A percentile compares a stretch with the other conserved stretches of the same genome.
phyloP scores from a whole-genome alignment of 345 rosid species.

The Gossypium longicalyx region DNA sequence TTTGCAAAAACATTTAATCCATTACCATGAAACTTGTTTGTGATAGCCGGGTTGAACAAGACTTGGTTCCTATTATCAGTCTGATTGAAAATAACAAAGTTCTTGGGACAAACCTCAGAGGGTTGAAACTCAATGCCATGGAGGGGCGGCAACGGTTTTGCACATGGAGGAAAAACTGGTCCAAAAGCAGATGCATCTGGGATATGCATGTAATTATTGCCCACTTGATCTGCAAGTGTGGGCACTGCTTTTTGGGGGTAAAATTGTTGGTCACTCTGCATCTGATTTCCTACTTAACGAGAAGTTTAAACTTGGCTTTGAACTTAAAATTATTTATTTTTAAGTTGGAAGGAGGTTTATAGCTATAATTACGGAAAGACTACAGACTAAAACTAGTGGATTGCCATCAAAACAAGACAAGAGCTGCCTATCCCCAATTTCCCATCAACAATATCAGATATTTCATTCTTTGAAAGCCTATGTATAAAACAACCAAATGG shows the following conservation, averaged over 20 bases:
- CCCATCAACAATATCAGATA: conserved; percentile 27
- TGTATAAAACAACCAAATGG: conserved; percentile 37
- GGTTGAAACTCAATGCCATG: conserved; percentile 70
- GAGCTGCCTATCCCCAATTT: conserved; percentile 30
- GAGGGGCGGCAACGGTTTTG: conserved; percentile 37
- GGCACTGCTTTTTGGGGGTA: conserved; percentile 28
- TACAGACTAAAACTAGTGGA: conserved; percentile 30
- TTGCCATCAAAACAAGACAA: conserved; percentile 32
- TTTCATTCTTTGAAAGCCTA: conserved; percentile 27
- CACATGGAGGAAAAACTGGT: conserved; percentile 49
- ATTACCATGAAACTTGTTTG: conserved; percentile 47
- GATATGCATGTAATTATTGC: conserved; percentile 33
- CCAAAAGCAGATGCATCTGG: conserved; percentile 47
- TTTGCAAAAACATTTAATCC: conserved; percentile 37
- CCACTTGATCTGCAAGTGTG: conserved; percentile 43
- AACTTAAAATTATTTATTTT: conserved; percentile 25
- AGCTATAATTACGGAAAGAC: conserved; percentile 18
- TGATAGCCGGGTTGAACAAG: conserved; percentile 70
- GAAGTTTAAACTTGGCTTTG: conserved; percentile 18
- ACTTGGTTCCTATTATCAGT: conserved; percentile 59
- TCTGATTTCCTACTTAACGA: conserved; percentile 27
- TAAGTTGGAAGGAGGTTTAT: conserved; percentile 27
- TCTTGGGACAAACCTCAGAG: conserved; percentile 60
- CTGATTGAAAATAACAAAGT: conserved; percentile 65
- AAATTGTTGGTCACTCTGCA: conserved; percentile 49